Conservation (phyloP, 2,329 filamentous ascomycete species). For the Colletotrichum tamarilloi region DNA sequence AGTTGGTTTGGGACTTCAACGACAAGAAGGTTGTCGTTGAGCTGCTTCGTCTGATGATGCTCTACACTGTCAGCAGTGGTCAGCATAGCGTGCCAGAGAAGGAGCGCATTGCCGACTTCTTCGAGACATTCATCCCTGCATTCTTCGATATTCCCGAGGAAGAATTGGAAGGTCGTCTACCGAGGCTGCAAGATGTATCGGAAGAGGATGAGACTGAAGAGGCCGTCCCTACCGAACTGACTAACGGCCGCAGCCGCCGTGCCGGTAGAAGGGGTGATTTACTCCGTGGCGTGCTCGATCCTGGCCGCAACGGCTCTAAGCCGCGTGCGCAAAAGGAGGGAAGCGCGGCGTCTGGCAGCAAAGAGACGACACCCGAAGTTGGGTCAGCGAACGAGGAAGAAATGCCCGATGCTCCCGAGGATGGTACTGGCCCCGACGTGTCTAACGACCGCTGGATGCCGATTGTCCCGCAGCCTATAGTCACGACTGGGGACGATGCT, state of each 20-base stretch:
- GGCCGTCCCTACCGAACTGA: slow-evolving; percentile 75
- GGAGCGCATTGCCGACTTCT: slow-evolving; percentile 78
- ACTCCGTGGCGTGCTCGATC: slow-evolving; percentile 87
- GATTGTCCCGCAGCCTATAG: slow-evolving; percentile 65
- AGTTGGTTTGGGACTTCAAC: slow-evolving; percentile 80
- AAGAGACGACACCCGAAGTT: slow-evolving; percentile 88
- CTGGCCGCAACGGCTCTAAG: slow-evolving; percentile 75
- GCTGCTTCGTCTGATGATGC: slow-evolving; percentile 70
- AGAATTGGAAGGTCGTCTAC: slow-evolving; percentile 72
- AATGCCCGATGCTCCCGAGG: slow-evolving; percentile 69
- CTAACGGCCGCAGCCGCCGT: slow-evolving; percentile 75
- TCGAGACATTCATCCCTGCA: slow-evolving; percentile 78
- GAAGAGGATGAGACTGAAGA: slow-evolving; percentile 85
- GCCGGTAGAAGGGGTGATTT: slow-evolving; percentile 83
- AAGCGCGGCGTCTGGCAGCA: slow-evolving; percentile 81
- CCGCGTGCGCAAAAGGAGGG: slow-evolving; percentile 81
- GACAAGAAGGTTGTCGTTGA: slow-evolving; percentile 76
- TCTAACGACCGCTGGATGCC: slow-evolving; percentile 75
- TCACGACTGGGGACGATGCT: slow-evolving; percentile 65
- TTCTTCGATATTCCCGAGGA: slow-evolving; percentile 84
- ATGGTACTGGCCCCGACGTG: slow-evolving; percentile 69
- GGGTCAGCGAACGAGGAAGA: slow-evolving; percentile 84
- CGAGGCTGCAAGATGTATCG: slow-evolving; percentile 75
- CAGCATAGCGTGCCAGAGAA: slow-evolving; percentile 80
- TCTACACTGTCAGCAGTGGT: slow-evolving; percentile 75